Conservation (phyloP, 2,329 filamentous ascomycete species). For the Epichloe festucae region DNA sequence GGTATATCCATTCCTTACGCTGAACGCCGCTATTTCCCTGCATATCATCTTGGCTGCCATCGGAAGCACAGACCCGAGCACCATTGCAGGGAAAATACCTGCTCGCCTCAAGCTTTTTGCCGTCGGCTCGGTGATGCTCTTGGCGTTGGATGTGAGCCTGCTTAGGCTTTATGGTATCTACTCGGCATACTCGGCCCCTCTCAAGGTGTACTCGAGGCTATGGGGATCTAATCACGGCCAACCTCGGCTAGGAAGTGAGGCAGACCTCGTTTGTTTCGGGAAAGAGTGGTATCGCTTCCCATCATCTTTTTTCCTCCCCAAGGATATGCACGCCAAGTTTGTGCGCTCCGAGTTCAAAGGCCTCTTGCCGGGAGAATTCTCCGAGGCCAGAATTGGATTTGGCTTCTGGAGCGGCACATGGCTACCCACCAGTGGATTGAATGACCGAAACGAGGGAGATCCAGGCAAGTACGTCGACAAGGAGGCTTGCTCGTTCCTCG, state of each 20-base stretch:
- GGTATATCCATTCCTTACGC: slow-evolving; percentile 74
- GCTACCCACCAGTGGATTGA: slow-evolving; percentile 72
- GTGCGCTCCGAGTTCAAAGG: slow-evolving; percentile 83
- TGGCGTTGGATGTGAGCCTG: slow-evolving; percentile 52
- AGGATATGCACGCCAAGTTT: slow-evolving; percentile 76
- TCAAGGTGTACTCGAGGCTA: slow-evolving; percentile 57
- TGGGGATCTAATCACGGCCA: slow-evolving; percentile 35
- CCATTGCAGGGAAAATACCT: slow-evolving; percentile 58
- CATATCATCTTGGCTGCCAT: slow-evolving; percentile 69
- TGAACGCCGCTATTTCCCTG: slow-evolving; percentile 76
- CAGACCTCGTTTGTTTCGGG: slow-evolving; percentile 70
- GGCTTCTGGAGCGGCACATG: slow-evolving; percentile 76
- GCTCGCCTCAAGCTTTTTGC: slow-evolving; percentile 57
- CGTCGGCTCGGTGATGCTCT: slow-evolving; percentile 46
- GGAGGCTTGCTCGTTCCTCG: slow-evolving; percentile 63
- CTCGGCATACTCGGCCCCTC: slow-evolving; percentile 70
- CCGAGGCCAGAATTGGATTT: slow-evolving; percentile 54
- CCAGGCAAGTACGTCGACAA: slow-evolving; percentile 73
- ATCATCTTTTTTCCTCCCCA: slow-evolving; percentile 82
- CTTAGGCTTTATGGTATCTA: slow-evolving; percentile 65
- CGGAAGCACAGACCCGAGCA: slow-evolving; percentile 55
- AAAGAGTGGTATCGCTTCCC: slow-evolving; percentile 99
- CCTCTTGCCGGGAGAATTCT: slow-evolving; percentile 81
- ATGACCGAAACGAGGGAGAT: slow-evolving; percentile 83
- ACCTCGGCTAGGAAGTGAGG: slow-evolving; percentile 36